Evolutionary conservation across 805 yeast species (phyloP).

Genomic region (Cyberlindnera mycetangii): DNA sequence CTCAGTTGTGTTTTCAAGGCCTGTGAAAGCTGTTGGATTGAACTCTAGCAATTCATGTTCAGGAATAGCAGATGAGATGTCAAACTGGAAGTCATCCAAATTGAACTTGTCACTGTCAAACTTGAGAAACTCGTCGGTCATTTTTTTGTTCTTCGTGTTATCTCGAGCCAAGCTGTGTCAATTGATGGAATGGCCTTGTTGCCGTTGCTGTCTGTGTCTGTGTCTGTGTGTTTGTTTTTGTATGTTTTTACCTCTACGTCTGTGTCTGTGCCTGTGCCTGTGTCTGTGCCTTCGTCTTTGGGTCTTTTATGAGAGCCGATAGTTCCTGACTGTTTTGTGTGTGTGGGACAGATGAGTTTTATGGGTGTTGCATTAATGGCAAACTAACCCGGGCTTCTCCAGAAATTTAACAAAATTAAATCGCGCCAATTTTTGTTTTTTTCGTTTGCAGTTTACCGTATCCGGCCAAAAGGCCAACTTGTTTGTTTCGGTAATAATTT

Average conservation of each 20-base stretch:
- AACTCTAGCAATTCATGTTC: constrained; percentile 29
- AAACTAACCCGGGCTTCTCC: constrained; percentile 4
- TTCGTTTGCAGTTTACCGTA: too few species aligned
- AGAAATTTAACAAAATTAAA: not conserved
- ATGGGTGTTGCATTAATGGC: not conserved
- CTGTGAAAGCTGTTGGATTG: constrained; percentile 16
- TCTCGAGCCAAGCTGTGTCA: too few species aligned
- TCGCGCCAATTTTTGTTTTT: too few species aligned
- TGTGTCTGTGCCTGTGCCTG: too few species aligned
- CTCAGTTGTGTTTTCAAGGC: constrained; percentile 5
- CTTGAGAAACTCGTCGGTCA: constrained; percentile 27
- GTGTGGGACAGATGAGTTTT: not conserved
- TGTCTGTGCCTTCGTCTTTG: not conserved
- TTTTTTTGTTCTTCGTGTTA: too few species aligned
- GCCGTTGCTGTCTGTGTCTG: too few species aligned
- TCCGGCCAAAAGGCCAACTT: too few species aligned
- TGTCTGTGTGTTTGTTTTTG: not conserved
- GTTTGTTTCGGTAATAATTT: too few species aligned
- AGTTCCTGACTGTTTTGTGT: not conserved
- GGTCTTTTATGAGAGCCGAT: not conserved
- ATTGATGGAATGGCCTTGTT: too few species aligned
- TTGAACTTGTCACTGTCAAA: constrained; percentile 23
- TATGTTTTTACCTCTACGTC: too few species aligned
- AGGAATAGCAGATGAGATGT: constrained; percentile 27
- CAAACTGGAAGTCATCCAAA: constrained; percentile 27